Evolutionary conservation across 768 basidiomycete genomes (phyloP), one percentile per base, ranked within the genome.

Genomic region (Mycena alexandri): DNA sequence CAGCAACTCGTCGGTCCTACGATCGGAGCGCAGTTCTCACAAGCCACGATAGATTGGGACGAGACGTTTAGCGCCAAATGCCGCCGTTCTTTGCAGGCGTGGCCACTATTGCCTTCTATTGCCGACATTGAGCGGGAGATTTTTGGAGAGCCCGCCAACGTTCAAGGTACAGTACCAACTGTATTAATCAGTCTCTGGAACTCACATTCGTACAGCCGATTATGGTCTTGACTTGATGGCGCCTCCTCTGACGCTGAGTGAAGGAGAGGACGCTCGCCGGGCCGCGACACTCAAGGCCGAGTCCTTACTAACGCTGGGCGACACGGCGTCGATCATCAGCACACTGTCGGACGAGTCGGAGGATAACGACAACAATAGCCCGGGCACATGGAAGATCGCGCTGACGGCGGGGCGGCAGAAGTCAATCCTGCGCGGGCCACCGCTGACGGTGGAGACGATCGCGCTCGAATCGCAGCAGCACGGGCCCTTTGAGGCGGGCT

Each of bases 401-500:
- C 83, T 84, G 47, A 78, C 77, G 59, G 72, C 72, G 24, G 77
- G 79, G 38, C 68, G 66, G 43, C 75, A 76, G 22, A 72, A 74
- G 54, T 74, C 81, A 14, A 77, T 75, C 21, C 71, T 74, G 14
- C 75, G 79, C 16, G 77, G 84, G 33, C 85, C 87, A 10, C 78
- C 82, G n/a, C 69, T 86, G 59, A 85, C 79, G 56, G 81, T 86
- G 21, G 82, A 84, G 59, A 86, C 82, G 22, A 41, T 58, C 68
- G 68, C 73, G 19, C 59, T 56, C 24, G 34, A 57, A 43, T 43
- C 61, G 41, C 41, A 47, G 17, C 71, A 71, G 54, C 73, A 72
- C 41, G 42, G 70, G 19, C 71, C 76, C 12, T 74, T 74, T 46
- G 67, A 62, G 19, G 3, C 53, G 10, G 58, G 52, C 24, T 55